Conservation (phyloP, 2,329 filamentous ascomycete genomes). For the Rhexocercosporidium sp. region DNA sequence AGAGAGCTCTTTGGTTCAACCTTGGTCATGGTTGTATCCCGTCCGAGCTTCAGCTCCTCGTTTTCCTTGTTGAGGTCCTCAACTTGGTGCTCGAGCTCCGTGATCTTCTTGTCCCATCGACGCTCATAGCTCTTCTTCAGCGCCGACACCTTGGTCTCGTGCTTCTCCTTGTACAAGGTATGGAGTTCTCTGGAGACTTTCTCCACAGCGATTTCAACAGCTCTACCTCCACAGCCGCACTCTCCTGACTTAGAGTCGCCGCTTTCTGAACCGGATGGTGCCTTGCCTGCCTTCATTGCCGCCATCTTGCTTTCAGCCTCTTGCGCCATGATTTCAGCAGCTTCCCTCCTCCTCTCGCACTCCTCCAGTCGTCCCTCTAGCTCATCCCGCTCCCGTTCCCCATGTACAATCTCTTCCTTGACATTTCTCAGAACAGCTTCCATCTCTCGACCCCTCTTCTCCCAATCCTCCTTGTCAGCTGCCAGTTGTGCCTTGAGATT, state of each 20-base stretch:
- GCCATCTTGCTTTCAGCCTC: slow-evolving; percentile 79
- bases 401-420: slow-evolving; percentile 78
- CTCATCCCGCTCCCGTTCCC: slow-evolving; percentile 81
- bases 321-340: slow-evolving; percentile 75
- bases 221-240: slow-evolving; percentile 47
- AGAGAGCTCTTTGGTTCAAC: slow-evolving; percentile 53
- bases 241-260: slow-evolving; percentile 38
- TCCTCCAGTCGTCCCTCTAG: slow-evolving; percentile 78
- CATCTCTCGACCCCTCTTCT: slow-evolving; percentile 84
- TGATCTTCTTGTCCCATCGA: slow-evolving; percentile 87
- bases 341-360: slow-evolving; percentile 73
- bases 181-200: slow-evolving; percentile 95
- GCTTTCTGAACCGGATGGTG: slow-evolving; percentile 46
- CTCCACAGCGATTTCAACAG: slow-evolving; percentile 85
- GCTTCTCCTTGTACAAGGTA: slow-evolving; percentile 92
- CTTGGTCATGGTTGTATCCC: slow-evolving; percentile 69
- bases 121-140: slow-evolving; percentile 85
- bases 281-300: slow-evolving; percentile 69
- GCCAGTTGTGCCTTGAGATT: slow-evolving; percentile 72
- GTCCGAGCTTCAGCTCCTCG: slow-evolving; percentile 65
- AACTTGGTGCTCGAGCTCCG: slow-evolving; percentile 75
- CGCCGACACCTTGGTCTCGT: slow-evolving; percentile 93
- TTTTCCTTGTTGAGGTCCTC: slow-evolving; percentile 75
- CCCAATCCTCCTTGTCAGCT: slow-evolving; percentile 81
- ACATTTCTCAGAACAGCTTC: slow-evolving; percentile 80